Conservation (phyloP, 1,284 basidiomycete species). For the Leccinum angustisporum region DNA sequence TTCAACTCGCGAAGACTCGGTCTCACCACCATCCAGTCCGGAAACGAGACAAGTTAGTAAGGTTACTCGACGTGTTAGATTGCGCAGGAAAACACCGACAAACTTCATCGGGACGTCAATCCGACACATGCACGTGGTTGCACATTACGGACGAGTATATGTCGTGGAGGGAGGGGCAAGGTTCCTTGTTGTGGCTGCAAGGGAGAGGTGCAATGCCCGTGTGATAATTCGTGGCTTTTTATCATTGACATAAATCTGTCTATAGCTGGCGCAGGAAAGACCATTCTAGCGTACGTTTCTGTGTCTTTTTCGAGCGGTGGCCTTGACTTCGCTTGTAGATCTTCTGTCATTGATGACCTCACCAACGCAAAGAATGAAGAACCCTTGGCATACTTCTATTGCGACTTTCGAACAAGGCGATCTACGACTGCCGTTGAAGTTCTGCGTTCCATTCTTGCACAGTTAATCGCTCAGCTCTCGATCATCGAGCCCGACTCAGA, state of each 20-base stretch:
- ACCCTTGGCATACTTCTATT: constrained; percentile 15
- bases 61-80: constrained; percentile 1
- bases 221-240: background rate
- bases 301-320: background rate
- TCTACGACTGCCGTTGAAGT: constrained; percentile 16
- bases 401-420: constrained; percentile 10
- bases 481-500: background rate
- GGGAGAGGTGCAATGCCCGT: constrained; percentile 10
- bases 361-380: background rate
- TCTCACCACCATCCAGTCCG: background rate
- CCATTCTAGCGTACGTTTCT: constrained; percentile 10
- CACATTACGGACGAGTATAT: constrained; percentile 1
- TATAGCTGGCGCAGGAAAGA: constrained; percentile 13
- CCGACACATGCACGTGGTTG: constrained; percentile 15
- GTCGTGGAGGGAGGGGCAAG: constrained; percentile 10
- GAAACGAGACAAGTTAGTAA: constrained; percentile 8
- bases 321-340: background rate
- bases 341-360: constrained; percentile 8
- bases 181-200: constrained; percentile 8
- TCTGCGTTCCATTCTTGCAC: constrained; percentile 13
- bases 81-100: constrained; percentile 8
- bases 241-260: background rate
- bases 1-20: too few species aligned
- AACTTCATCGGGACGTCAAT: background rate
- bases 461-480: background rate